A percentile compares a stretch with the other conserved stretches of the same genome.
phyloP scores from a whole-genome alignment of 225 moss, liverwort and hornwort genomes.

The Rhytidiadelphus loreus region DNA sequence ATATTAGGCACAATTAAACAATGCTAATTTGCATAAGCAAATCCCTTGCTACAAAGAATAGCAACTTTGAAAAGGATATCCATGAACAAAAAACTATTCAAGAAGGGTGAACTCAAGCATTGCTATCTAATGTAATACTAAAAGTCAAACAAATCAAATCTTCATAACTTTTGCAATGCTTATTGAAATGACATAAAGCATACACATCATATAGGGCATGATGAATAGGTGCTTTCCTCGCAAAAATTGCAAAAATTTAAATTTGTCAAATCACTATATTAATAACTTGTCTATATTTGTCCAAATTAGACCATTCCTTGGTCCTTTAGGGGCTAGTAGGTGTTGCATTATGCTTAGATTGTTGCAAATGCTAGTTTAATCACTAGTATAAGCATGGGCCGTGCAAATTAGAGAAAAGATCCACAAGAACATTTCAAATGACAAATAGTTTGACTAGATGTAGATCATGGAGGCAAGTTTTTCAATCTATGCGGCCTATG shows the following conservation, averaged over 20 bases:
- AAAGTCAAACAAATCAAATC: neutral
- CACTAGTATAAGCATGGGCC: neutral
- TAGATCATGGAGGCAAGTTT: neutral
- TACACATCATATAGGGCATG: no score
- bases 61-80: accelerated
- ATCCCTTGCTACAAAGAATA: accelerated
- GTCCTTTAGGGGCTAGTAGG: accelerated
- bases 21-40: neutral
- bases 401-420: neutral
- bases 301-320: accelerated
- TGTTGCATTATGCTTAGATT: neutral
- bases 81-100: neutral
- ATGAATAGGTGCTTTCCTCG: accelerated
- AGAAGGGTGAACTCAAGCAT: no score
- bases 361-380: neutral
- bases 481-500: accelerated
- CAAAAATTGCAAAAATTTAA: neutral
- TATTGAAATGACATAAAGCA: neutral
- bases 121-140: neutral
- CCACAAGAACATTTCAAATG: accelerated
- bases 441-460: neutral
- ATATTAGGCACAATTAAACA: neutral
- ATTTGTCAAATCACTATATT: neutral
- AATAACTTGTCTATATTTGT: neutral
- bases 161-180: neutral